phyloP scores from a whole-genome alignment of 495 filamentous ascomycete species.

The Annulohypoxylon nitens region DNA sequence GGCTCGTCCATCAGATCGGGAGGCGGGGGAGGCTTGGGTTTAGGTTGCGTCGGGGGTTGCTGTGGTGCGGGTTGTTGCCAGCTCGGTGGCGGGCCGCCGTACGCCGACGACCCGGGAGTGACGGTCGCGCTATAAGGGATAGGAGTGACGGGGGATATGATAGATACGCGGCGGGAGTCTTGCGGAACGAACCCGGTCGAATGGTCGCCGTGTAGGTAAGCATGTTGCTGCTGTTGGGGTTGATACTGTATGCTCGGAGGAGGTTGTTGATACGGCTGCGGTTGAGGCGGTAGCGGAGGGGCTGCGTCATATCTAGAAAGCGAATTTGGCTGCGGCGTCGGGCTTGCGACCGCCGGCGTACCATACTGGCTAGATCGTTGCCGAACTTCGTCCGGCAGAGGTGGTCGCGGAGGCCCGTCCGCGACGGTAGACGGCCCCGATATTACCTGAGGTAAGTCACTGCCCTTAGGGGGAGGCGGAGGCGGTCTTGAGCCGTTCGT shows the following conservation, averaged over 20 bases:
- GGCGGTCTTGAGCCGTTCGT: conserved; percentile 51
- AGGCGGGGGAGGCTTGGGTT: conserved; percentile 66
- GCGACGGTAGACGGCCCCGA: conserved; percentile 28
- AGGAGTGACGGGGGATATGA: conserved; percentile 47
- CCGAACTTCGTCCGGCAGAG: conserved; percentile 51
- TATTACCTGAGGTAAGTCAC: conserved; percentile 46
- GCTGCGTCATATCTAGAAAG: conserved; percentile 60
- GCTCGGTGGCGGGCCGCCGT: conserved; percentile 39
- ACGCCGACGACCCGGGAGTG: conserved; percentile 43
- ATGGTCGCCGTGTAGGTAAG: conserved; percentile 43
- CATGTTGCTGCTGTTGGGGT: conserved; percentile 45
- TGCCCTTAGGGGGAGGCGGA: conserved; percentile 61
- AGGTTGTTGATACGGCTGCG: conserved; percentile 34
- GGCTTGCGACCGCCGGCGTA: conserved; percentile 35
- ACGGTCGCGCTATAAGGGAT: too few species aligned
- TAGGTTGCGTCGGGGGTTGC: conserved; percentile 46
- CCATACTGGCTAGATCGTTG: conserved; percentile 50
- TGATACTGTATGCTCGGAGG: conserved; percentile 48
- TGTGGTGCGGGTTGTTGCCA: conserved; percentile 46
- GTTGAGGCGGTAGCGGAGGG: conserved; percentile 56
- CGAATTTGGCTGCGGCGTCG: conserved; percentile 45
- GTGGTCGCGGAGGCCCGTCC: conserved; percentile 55
- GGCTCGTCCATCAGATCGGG: conserved; percentile 76
- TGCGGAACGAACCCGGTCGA: conserved; percentile 36
- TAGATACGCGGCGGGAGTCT: conserved; percentile 49